Base-by-base conservation (phyloP, 2,329 filamentous ascomycete species). In the Aspergillus felis region DNA sequence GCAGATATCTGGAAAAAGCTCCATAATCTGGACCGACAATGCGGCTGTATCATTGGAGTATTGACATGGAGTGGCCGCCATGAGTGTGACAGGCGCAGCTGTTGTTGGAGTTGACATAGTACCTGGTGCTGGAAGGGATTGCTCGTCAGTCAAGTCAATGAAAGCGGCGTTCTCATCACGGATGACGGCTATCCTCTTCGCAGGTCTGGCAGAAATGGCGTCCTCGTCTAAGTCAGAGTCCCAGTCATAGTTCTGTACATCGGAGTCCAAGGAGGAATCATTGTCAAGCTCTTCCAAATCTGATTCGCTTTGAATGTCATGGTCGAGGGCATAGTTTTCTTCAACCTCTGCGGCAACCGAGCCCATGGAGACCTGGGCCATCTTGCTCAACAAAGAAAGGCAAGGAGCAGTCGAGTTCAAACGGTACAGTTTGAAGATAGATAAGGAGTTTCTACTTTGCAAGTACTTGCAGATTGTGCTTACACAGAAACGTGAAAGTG, bases 1-100 rank as follows among this genome's bases (percentile, higher is more conserved):
- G 54, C 74, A 75, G 44, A 82, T 79, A 51, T 78, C 78, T 8
- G 81, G 81, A 54, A 82, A 81, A 8, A 82, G 62, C 10, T 68
- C 65, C 4, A 77, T 41, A 20, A 82, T 64, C n/a, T 69, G 65
- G 4, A 14, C 22, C 20, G 22, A 47, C 44, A 47, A 24, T 12
- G n/a, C 12, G n/a, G 9, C 44, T 12, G 8, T 47, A 24, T 47
- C 10, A 24, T 24, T 8, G 9, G 44, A 14, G 22, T 25, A 24
- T 5, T 22, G 44, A 20, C 4, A 24, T 22, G 22, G 20, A 12
- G 8, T 4, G 44, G 41, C 41, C 41, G 20, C 10, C 41, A 44
- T 47, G 41, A 44, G 20, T 12, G 41, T 12, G 10, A 7, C 41
- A 44, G n/a, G 20, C n/a, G 17, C 41, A 22, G 20, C 10, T 22